phyloP scores from a whole-genome alignment of 305 asterid species.

The Vinca major region DNA sequence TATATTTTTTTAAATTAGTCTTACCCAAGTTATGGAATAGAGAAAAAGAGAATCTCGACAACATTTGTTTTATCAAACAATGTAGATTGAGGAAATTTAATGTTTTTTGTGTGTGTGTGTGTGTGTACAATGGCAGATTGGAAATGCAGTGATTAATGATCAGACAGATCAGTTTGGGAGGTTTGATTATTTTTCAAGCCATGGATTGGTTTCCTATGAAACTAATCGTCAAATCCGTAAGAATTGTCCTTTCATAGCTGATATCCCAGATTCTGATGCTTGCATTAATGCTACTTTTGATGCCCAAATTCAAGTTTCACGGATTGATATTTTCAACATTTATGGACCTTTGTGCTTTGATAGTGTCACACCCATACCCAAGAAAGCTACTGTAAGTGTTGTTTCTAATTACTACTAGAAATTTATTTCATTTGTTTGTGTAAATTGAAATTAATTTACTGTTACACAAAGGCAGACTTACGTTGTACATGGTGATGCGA shows the following conservation, averaged over 20 bases:
- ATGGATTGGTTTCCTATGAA: conserved; percentile 38
- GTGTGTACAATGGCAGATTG: conserved; percentile 28
- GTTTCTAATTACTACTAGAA: neutral
- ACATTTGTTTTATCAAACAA: no score
- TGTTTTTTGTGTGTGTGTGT: neutral
- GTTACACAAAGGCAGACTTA: no score
- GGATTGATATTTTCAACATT: conserved; percentile 31
- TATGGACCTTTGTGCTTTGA: conserved; percentile 32
- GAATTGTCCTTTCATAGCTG: conserved; percentile 22
- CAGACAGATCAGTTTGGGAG: conserved; percentile 47
- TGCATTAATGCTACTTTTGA: conserved; percentile 6
- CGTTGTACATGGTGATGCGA: no score
- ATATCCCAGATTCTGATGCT: neutral
- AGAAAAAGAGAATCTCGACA: no score
- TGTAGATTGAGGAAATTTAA: no score
- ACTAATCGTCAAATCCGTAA: conserved; percentile 8
- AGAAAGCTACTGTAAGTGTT: conserved; percentile 19
- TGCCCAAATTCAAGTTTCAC: neutral
- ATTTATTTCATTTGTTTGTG: neutral
- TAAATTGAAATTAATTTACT: no score
- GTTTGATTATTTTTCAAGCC: conserved; percentile 47
- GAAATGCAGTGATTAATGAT: conserved; percentile 53
- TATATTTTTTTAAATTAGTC: no score
- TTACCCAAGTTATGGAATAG: no score
- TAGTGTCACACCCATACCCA: conserved; percentile 19